Conservation (phyloP, 2,329 filamentous ascomycete species). For the Sclerotinia trifoliorum region DNA sequence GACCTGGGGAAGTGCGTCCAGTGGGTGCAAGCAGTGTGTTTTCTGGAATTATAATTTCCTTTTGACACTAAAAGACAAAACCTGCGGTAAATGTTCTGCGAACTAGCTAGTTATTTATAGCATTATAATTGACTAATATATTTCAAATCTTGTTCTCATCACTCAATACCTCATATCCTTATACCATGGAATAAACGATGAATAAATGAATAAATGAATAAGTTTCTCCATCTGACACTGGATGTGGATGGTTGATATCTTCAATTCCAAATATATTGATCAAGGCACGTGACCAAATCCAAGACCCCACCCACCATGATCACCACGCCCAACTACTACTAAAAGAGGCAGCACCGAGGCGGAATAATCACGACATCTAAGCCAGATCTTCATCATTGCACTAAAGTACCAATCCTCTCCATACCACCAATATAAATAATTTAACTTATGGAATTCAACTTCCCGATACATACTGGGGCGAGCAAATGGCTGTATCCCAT, state of each 20-base stretch:
- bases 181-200: no score
- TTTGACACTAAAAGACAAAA: background rate
- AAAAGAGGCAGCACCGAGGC: constrained; percentile 1
- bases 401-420: constrained; percentile 19
- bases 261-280: background rate
- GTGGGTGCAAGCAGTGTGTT: constrained; percentile 14
- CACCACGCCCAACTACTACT: background rate
- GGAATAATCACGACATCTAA: constrained; percentile 21
- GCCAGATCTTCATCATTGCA: constrained; percentile 23
- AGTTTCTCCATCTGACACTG: background rate
- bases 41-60: background rate
- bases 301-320: constrained; percentile 10
- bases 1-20: constrained; percentile 6
- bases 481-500: background rate
- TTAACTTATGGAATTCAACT: background rate
- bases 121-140: constrained; percentile 12
- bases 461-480: background rate
- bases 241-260: background rate
- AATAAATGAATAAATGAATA: background rate
- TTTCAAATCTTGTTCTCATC: background rate
- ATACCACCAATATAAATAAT: background rate
- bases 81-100: background rate
- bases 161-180: no score
- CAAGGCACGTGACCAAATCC: background rate
- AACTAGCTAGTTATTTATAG: constrained; percentile 10